Percentiles rank a stretch among this genome's conserved stretches.
Evolutionary conservation across 1,284 basidiomycete species (phyloP).

Genomic region (Exobasidium cylindrosporum): DNA sequence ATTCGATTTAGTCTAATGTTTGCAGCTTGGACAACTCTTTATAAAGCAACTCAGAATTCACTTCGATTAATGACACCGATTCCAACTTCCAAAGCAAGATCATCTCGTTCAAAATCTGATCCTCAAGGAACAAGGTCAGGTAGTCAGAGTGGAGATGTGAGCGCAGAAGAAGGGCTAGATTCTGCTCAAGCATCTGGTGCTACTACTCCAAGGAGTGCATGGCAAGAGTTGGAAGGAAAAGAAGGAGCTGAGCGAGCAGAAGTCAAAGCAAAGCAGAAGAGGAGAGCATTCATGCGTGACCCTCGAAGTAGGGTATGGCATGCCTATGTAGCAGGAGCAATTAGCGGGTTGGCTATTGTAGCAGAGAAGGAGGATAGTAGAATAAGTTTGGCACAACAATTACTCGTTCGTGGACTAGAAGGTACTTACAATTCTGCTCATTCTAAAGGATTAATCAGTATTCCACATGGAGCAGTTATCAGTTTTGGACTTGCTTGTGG

Average conservation of each 20-base stretch:
- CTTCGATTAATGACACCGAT: slow-evolving; percentile 46
- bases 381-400: slow-evolving; percentile 78
- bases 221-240: slow-evolving; percentile 33
- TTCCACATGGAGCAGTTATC: slow-evolving; percentile 81
- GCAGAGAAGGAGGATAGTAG: slow-evolving; percentile 73
- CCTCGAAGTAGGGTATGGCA: slow-evolving; percentile 69
- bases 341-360: slow-evolving; percentile 75
- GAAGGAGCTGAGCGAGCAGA: slow-evolving; percentile 31
- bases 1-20: slow-evolving; percentile 49
- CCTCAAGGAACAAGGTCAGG: slow-evolving; percentile 1
- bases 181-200: slow-evolving; percentile 19
- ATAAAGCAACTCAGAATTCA: slow-evolving; percentile 50
- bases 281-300: slow-evolving; percentile 36
- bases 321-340: slow-evolving; percentile 76
- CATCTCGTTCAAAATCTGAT: not conserved
- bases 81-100: slow-evolving; percentile 6
- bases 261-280: slow-evolving; percentile 36
- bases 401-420: slow-evolving; percentile 78
- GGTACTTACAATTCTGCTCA: slow-evolving; percentile 76
- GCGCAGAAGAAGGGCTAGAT: slow-evolving; percentile 8
- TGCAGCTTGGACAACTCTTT: slow-evolving; percentile 46
- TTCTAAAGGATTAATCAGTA: slow-evolving; percentile 61
- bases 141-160: not conserved
- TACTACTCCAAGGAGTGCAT: slow-evolving; percentile 36
- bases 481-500: slow-evolving; percentile 80